These are phyloP conservation scores for Fusarium globosum DNA, from an alignment of 2,329 filamentous ascomycete genomes.

Conservation along the genomic window DNA sequence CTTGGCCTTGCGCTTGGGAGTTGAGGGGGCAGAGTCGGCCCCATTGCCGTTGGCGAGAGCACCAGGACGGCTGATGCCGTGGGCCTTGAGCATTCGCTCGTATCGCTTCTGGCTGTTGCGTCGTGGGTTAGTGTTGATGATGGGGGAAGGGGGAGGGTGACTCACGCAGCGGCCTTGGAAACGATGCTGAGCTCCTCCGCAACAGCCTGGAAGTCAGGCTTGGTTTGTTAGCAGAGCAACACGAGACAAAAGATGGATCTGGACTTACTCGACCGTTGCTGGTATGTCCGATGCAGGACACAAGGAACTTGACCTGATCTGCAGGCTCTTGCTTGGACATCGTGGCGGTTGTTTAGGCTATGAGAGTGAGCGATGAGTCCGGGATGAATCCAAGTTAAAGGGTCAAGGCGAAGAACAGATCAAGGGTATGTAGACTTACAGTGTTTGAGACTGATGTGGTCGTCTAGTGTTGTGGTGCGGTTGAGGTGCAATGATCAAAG, in stretches of 20 bases:
- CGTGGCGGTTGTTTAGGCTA: conserved; percentile 43
- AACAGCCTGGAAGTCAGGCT: conserved; percentile 76
- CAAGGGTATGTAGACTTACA: not conserved
- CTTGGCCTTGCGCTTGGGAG: conserved; percentile 49
- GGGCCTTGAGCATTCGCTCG: conserved; percentile 71
- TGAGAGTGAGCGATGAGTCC: not conserved
- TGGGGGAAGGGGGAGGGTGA: conserved; percentile 29
- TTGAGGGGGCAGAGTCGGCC: conserved; percentile 14
- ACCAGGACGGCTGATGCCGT: conserved; percentile 57
- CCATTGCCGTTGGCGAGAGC: conserved; percentile 7
- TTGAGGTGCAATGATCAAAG: not conserved
- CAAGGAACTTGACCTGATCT: conserved; percentile 71
- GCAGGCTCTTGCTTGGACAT: conserved; percentile 66
- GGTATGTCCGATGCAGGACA: conserved; percentile 72
- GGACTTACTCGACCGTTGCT: conserved; percentile 67
- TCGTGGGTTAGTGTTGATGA: not conserved
- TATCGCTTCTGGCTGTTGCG: conserved; percentile 71
- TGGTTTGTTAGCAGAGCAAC: conserved; percentile 1
- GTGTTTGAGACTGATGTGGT: not conserved
- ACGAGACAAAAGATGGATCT: not conserved
- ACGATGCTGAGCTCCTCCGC: conserved; percentile 71
- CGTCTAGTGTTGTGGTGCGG: not conserved
- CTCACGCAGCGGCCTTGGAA: conserved; percentile 76
- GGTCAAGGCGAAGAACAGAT: not conserved
- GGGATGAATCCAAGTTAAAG: not conserved